phyloP scores from a whole-genome alignment of 176 grass and related monocot genomes.

The Stipa capillata region DNA sequence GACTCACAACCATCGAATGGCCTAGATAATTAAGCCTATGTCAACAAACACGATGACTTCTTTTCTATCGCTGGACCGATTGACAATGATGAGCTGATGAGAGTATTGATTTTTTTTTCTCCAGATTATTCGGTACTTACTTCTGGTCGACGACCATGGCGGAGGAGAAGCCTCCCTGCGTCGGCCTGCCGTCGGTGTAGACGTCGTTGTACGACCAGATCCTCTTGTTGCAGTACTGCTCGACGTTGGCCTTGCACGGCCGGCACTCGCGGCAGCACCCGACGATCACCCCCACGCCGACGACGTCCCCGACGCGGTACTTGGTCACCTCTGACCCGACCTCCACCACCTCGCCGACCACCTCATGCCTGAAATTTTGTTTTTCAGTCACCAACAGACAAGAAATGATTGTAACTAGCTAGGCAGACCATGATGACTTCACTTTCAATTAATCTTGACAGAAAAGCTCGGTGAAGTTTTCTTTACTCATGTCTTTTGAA shows the following conservation, averaged over 20 bases:
- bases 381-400: background rate
- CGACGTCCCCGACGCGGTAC: constrained; percentile 43
- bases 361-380: constrained; percentile 70
- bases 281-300: constrained; percentile 68
- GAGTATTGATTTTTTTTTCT: no score
- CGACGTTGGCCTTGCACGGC: constrained; percentile 71
- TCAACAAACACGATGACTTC: no score
- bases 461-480: background rate
- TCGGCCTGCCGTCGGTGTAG: constrained; percentile 75
- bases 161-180: constrained; percentile 80
- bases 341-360: constrained; percentile 88
- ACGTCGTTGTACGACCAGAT: constrained; percentile 98
- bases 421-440: background rate
- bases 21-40: no score
- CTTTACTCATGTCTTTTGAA: background rate
- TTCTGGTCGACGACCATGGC: constrained; percentile 89
- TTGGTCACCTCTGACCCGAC: constrained; percentile 56
- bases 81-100: background rate
- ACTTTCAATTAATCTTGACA: background rate
- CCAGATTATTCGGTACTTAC: constrained; percentile 32
- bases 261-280: constrained; percentile 76
- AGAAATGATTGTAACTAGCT: background rate
- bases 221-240: constrained; percentile 96
- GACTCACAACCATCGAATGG: no score
- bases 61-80: no score